phyloP scores from a whole-genome alignment of 2,329 filamentous ascomycete genomes.

The Emergomyces pasteurianus region DNA sequence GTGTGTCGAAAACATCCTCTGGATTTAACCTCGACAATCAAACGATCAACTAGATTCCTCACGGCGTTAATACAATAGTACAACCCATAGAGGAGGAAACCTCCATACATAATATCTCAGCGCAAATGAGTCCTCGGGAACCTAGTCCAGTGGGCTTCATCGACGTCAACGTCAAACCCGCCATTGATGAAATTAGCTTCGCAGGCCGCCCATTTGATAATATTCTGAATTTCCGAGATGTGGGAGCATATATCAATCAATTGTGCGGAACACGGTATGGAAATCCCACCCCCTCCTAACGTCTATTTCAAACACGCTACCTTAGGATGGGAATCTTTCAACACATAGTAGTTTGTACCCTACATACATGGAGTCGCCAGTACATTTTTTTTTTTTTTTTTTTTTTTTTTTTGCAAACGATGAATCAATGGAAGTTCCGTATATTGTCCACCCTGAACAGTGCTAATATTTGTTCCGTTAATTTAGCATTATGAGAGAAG shows the following conservation, averaged over 20 bases:
- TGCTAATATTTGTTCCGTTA: not conserved
- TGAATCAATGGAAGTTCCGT: not conserved
- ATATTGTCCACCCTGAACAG: not conserved
- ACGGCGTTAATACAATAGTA: not conserved
- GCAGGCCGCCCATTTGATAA: constrained; percentile 38
- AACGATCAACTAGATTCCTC: not conserved
- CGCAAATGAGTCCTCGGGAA: constrained; percentile 39
- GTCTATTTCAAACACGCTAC: too few relatives aligned
- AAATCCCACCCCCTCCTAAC: too few relatives aligned
- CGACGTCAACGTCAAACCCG: not conserved
- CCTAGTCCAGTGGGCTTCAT: constrained; percentile 39
- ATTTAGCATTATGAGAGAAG: constrained; percentile 42
- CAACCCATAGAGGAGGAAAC: not conserved
- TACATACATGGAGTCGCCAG: too few relatives aligned
- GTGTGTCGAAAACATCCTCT: not conserved
- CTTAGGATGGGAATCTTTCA: not conserved
- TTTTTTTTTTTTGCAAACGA: not conserved
- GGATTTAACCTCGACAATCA: not conserved
- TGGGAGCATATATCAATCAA: constrained; percentile 54
- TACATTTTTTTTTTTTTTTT: too few relatives aligned
- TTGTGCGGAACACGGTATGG: constrained; percentile 44
- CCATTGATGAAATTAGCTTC: constrained; percentile 1
- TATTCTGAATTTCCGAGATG: constrained; percentile 67
- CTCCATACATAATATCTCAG: not conserved
- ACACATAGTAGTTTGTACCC: too few relatives aligned